Percentiles rank a stretch among this genome's conserved stretches.
Evolutionary conservation across 1,284 basidiomycete genomes (phyloP).

Genomic region (Mycena sp.): DNA sequence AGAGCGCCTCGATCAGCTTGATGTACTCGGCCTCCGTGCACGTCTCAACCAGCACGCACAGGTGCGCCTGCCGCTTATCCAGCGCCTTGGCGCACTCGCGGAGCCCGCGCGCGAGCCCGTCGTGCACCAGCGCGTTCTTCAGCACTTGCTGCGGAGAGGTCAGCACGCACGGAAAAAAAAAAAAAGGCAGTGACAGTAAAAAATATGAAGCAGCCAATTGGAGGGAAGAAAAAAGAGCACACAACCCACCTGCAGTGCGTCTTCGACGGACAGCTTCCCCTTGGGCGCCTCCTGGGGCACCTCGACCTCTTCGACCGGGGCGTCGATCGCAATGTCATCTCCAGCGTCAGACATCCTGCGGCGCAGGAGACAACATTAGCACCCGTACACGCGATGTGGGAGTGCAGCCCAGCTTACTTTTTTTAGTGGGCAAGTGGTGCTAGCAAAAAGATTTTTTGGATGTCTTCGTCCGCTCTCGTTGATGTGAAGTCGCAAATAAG

Average conservation of each 20-base stretch:
- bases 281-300: conserved; percentile 85
- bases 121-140: conserved; percentile 97
- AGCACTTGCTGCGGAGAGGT: conserved; percentile 76
- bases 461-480: conserved; percentile 95
- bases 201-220: too few species aligned
- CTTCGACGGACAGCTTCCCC: conserved; percentile 97
- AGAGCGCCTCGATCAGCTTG: conserved; percentile 99
- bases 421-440: too few species aligned
- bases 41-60: conserved; percentile 99
- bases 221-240: too few species aligned
- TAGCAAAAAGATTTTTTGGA: conserved; percentile 54
- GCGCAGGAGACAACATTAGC: conserved; percentile 10
- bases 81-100: conserved; percentile 98
- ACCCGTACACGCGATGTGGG: conserved; percentile 46
- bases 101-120: conserved; percentile 97
- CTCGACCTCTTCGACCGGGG: conserved; percentile 77
- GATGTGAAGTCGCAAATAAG: too few species aligned
- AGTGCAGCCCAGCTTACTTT: conserved; percentile 43
- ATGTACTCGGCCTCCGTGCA: conserved; percentile 99
- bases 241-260: conserved; percentile 88
- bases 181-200: too few species aligned
- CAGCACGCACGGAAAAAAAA: too few species aligned
- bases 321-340: conserved; percentile 91
- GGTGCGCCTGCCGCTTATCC: conserved; percentile 98
- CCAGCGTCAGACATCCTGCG: conserved; percentile 97